Base-by-base conservation (phyloP, 2,329 filamentous ascomycete genomes). In the Cryphonectria carpinicola region DNA sequence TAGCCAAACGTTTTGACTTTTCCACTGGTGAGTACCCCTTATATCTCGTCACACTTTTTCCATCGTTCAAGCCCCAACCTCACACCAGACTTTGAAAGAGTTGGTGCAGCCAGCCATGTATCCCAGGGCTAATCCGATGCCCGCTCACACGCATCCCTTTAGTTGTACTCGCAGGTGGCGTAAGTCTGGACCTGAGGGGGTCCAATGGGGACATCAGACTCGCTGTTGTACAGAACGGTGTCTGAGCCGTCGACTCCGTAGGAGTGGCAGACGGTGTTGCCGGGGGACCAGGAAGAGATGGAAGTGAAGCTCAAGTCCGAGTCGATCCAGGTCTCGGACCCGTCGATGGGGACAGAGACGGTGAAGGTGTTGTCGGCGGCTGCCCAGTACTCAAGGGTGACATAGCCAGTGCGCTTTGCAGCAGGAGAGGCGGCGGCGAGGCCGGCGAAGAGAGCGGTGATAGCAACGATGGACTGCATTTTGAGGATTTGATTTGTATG, bases 351-450 rank as follows among this genome's bases (percentile, higher is more conserved):
- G 11, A 74, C 65, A 43, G 35, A 32, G 8, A 61, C 14, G 3
- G 63, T 65, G 37, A 68, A 71, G 37, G 67, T 72, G 46, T 71
- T 71, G 37, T 73, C 73, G 13, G 73, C 69, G 25, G 73, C 69
- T 22, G 69, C 72, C 72, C 72, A 73, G 73, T 67, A 74, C 5
- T 61, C 66, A 35, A 74, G 73, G 13, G 43, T 43, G 10, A 74
- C 71, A 39, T 19, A 65, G 43, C 54, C 52, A 43, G 67, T 65
- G 10, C 68, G 67, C 56, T 66, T 67, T 13, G 49, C 67, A 49
- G 69, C 54, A 13, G 73, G 71, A 10, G 69, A 65, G 35, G 73
- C 73, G 63, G 70, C 67, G 63, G 52, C 68, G 49, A 74, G 71
- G 69, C 71, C 70, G 25, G 71, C 73, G 63, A 73, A 66, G 66